Base-by-base conservation (phyloP, 2,329 filamentous ascomycete species). In the Pseudogymnoascus sp. region DNA sequence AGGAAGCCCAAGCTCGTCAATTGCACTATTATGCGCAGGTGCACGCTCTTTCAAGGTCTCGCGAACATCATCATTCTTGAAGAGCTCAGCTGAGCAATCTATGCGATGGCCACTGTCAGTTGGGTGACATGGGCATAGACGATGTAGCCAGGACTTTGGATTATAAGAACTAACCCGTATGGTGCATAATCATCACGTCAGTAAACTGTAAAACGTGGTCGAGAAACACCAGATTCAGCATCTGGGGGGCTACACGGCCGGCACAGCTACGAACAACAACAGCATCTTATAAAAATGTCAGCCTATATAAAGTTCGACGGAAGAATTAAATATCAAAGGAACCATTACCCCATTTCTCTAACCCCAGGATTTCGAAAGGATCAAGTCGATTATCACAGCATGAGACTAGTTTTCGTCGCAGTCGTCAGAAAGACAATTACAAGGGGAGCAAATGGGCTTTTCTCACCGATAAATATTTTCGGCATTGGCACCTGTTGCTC, bases 151-250 rank as follows among this genome's bases (percentile, higher is more conserved):
- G 19, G 16, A 45, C 22, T 14, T 11, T 39, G 36, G 30, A 8
- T 19, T 11, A 30, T 39, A 33, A 25, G 30, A 3, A 60, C 59
- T 14, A 55, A 72, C 70, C 69, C 25, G 66, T 72, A 58, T 73
- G 70, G 25, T 72, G 69, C 38, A 72, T 64, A 7, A 73, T 64
- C 55, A 70, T 63, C 35, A 72, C 67, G 3, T 72, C 65, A 5
- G 60, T 62, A 19, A 71, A 58, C 2, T 36, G 45, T 12, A 69
- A 12, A 23, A 69, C 62, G 14, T 60, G 49, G 58, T 72, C 67
- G 1, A 71, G 60, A 55, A 67, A 64, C 6, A 70, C 45, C 22
- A 71, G 64, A 30, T 68, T 67, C 11, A 66, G 63, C 2, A 70
- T 59, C 25, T 59, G 63, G 9, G 66, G 69, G 3, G 58, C 60